phyloP scores from a whole-genome alignment of 2,329 filamentous ascomycete species.

The Periglandula ipomoeae region DNA sequence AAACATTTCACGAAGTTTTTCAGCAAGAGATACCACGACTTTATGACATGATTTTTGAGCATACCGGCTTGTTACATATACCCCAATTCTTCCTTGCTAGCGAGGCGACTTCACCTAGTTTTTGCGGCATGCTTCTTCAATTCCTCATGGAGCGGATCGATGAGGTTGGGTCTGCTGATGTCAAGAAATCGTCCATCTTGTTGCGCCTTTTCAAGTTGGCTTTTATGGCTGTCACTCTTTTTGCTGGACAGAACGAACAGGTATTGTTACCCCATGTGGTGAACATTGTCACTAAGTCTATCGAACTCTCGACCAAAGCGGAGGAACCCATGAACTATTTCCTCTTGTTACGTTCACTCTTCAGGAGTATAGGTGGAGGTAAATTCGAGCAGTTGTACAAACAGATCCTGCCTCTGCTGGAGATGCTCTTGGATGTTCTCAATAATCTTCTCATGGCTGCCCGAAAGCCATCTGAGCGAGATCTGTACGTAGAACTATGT shows the following conservation, averaged over 20 bases:
- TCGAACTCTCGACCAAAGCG: slow-evolving; percentile 88
- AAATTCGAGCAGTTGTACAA: slow-evolving; percentile 98
- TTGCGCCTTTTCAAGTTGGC: slow-evolving; percentile 93
- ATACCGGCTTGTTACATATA: slow-evolving; percentile 86
- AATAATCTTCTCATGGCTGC: slow-evolving; percentile 91
- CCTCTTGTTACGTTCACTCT: slow-evolving; percentile 80
- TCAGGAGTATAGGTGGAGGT: slow-evolving; percentile 92
- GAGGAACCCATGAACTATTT: slow-evolving; percentile 99
- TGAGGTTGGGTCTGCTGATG: slow-evolving; percentile 85
- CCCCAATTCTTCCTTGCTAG: slow-evolving; percentile 98
- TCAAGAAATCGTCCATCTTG: slow-evolving; percentile 86
- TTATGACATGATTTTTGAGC: slow-evolving; percentile 96
- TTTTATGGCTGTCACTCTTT: slow-evolving; percentile 98
- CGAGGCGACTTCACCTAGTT: slow-evolving; percentile 93
- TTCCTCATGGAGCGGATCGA: slow-evolving; percentile 97
- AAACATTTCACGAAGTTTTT: slow-evolving; percentile 97
- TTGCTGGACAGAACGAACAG: slow-evolving; percentile 89
- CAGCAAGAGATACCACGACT: slow-evolving; percentile 93
- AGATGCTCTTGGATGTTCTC: slow-evolving; percentile 95
- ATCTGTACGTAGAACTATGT: slow-evolving; percentile 94
- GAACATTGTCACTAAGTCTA: slow-evolving; percentile 94
- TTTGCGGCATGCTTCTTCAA: slow-evolving; percentile 94
- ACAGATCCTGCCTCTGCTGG: slow-evolving; percentile 87
- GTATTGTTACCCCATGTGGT: slow-evolving; percentile 92
- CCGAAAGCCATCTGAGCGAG: slow-evolving; percentile 79